phyloP scores from a whole-genome alignment of 106 monocot genomes.

The Dendrobium officinale region DNA sequence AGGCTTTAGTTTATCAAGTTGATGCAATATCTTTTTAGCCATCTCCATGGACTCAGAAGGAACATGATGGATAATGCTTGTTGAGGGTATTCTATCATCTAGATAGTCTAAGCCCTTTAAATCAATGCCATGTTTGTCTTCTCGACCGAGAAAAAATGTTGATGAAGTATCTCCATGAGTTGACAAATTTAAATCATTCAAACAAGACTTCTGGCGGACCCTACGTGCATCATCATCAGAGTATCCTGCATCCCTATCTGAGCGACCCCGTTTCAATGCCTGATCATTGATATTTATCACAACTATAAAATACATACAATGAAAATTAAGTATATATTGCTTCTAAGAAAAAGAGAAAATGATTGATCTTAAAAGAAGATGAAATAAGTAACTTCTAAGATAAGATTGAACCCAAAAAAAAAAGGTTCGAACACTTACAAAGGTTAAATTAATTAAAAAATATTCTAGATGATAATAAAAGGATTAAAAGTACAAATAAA shows the following conservation, averaged over 20 bases:
- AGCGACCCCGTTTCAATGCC: slow-evolving; percentile 5
- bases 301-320: neutral
- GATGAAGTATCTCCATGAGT: neutral
- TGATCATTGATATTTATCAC: neutral
- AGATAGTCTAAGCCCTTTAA: neutral
- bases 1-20: slow-evolving; percentile 41
- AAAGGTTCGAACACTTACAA: neutral
- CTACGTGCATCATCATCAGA: neutral
- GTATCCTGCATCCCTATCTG: neutral
- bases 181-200: no score
- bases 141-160: neutral
- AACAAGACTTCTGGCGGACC: slow-evolving; percentile 1
- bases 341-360: neutral
- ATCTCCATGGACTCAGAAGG: slow-evolving; percentile 41
- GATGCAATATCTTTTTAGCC: slow-evolving; percentile 46
- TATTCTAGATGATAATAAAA: neutral
- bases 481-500: neutral
- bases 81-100: neutral
- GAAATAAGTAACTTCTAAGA: neutral
- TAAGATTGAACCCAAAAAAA: neutral
- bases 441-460: neutral
- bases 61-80: slow-evolving; percentile 15
- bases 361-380: neutral
- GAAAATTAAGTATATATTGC: neutral
- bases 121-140: neutral